Base-by-base conservation (phyloP, 148 eudicot genomes). In the Arctostaphylos glauca region DNA sequence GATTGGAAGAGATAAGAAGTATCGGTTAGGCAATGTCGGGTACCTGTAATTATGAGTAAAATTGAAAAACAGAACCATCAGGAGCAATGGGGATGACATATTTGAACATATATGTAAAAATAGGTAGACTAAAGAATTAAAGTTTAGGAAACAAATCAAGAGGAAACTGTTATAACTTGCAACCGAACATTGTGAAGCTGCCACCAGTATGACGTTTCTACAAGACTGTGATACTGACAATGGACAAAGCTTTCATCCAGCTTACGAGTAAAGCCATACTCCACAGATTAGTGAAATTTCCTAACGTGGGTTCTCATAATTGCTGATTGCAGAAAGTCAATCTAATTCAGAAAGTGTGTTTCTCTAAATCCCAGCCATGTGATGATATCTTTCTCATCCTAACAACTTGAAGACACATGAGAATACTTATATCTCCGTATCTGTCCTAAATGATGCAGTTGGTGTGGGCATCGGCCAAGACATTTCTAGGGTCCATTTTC, bases 11-110 rank as follows among this genome's bases (percentile, higher is more conserved):
- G 94, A 90, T 70, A 96, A 83, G 83, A 96, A 96, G 85, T 92
- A 88, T n/a, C 95, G 86, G 81, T 92, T 96, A 77, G 99, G 98
- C 88, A 94, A 88, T 54, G 99, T 96, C 72, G 87, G 92, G 86
- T 96, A 96, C 92, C 99, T 96, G 82, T 85, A 85, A 82, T 64
- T 55, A 81, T 72, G 48, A 62, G 70, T 25, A 58, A 80, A 81
- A 2, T 25, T 31, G 5, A 66, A 66, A 85, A 13, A 72, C 53
- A 60, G 67, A 66, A 23, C 79, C 21, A 84, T 48, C 41, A 12
- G 25, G 47, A 77, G 47, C 9, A 64, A 48, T 4, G 43, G 31
- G 74, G 53, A 50, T 80, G n/a, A 38, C 23, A 38, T 15, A 47
- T 5, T 4, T 50, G 54, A 76, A 52, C 19, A 53, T 71, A 41